These are phyloP conservation scores for Suillus bovinus DNA, from an alignment of 768 basidiomycete genomes.

Conservation along the genomic window DNA sequence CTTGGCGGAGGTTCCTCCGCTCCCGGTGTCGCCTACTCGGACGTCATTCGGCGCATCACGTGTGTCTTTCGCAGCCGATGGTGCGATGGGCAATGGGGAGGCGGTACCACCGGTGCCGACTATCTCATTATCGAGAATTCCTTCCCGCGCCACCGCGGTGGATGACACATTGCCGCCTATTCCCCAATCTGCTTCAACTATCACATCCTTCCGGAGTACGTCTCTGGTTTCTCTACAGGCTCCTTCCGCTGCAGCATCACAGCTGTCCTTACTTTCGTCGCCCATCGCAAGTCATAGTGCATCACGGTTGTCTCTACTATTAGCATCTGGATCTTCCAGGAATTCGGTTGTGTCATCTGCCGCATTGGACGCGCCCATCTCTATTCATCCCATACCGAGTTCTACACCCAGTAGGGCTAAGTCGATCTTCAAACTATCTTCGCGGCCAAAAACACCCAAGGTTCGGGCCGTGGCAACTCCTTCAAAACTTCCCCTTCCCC, in stretches of 20 bases:
- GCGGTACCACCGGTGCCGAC: conserved; percentile 4
- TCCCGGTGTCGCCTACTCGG: conserved; percentile 28
- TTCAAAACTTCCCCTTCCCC: conserved; percentile 19
- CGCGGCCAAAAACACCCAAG: conserved; percentile 27
- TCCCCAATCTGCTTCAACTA: conserved; percentile 30
- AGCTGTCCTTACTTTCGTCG: conserved; percentile 14
- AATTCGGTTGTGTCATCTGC: conserved; percentile 29
- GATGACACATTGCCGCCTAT: conserved; percentile 24
- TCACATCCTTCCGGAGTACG: conserved; percentile 24
- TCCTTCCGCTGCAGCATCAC: conserved; percentile 22
- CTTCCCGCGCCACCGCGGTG: conserved; percentile 20
- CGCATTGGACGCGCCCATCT: conserved; percentile 18
- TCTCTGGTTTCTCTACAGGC: conserved; percentile 24
- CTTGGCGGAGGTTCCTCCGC: conserved; percentile 24
- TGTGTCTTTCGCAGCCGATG: conserved; percentile 7
- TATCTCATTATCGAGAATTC: conserved; percentile 21
- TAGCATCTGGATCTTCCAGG: conserved; percentile 26
- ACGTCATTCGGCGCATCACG: conserved; percentile 13
- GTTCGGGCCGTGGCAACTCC: conserved; percentile 8
- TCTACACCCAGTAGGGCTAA: conserved; percentile 21
- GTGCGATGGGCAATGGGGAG: neutral
- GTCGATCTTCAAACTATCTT: conserved; percentile 30
- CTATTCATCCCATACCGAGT: conserved; percentile 7
- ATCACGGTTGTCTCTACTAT: conserved; percentile 25
- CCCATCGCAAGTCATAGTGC: conserved; percentile 7